Base-by-base conservation (phyloP, 2,329 filamentous ascomycete species). In the Diplodia corticola region DNA sequence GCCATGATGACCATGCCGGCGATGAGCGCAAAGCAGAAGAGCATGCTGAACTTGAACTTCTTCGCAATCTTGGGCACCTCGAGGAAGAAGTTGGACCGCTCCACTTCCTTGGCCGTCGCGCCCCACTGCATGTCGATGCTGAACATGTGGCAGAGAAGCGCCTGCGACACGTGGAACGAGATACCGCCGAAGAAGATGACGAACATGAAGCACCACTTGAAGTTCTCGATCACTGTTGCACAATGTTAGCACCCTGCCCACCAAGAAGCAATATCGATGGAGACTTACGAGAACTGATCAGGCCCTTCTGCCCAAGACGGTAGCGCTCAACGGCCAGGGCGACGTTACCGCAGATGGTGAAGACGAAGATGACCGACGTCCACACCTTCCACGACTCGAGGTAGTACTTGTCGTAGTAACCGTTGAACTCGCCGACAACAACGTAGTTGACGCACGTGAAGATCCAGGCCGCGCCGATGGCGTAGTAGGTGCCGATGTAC, bases 401-500 rank as follows among this genome's bases (percentile, higher is more conserved):
- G 12, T 60, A 66, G 40, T 33, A 66, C 48, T 66, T 66, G 54
- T 60, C 54, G 30, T 49, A 51, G 53, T 66, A 59, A 37, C 88
- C 88, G 71, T 89, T 88, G 79, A 85, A 90, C 86, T 88, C 91
- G 44, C 90, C 90, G 61, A 91, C 82, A 46, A 90, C 77, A 75
- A 91, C 86, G 77, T 92, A 92, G 77, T 92, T 92, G 67, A 85
- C 77, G 1, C 88, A 72, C 0, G 89, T 90, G 57, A 91, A 80
- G n/a, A 88, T 78, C 80, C 89, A 87, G 2, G 88, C 86, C 0
- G 86, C 85, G 3, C 85, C 89, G 67, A 92, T 86, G 24, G 89
- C 89, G 71, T 90, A 91, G 79, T 91, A 90, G 5, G 89, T 90
- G 51, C 86, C 87, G 68, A 91, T 87, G 75, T 91, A 91, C 2